These are phyloP conservation scores for Paralagenidium karlingii DNA, from an alignment of 352 stramenopile genomes.

Conservation along the genomic window DNA sequence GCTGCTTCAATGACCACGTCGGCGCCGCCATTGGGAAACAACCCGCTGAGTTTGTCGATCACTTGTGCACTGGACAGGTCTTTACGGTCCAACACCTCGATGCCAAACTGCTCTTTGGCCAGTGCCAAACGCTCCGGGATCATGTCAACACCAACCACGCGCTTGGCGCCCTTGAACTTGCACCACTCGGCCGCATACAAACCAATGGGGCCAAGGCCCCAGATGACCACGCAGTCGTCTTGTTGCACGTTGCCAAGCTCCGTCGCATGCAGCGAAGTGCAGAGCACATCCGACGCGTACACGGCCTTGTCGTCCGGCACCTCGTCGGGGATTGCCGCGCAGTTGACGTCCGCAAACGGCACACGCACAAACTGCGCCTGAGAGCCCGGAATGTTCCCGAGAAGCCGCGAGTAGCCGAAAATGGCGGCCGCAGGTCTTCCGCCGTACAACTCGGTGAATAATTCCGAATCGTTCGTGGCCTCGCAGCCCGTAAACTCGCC, in stretches of 20 bases:
- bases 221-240: constrained; percentile 43
- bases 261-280: constrained; percentile 20
- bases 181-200: constrained; percentile 41
- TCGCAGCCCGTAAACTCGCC: constrained; percentile 26
- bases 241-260: constrained; percentile 26
- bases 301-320: constrained; percentile 24
- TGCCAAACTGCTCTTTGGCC: constrained; percentile 36
- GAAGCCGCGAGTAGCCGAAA: constrained; percentile 17
- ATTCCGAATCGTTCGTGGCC: constrained; percentile 22
- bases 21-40: constrained; percentile 31
- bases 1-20: constrained; percentile 46
- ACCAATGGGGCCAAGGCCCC: constrained; percentile 48
- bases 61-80: constrained; percentile 31
- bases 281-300: constrained; percentile 23
- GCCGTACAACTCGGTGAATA: constrained; percentile 22
- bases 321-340: constrained; percentile 9
- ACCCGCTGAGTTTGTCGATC: constrained; percentile 25
- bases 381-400: constrained; percentile 26
- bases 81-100: constrained; percentile 48
- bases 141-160: constrained; percentile 40
- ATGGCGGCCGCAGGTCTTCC: constrained; percentile 13
- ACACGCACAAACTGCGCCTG: constrained; percentile 39
- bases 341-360: constrained; percentile 30
- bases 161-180: constrained; percentile 48
- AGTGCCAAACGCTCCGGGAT: constrained; percentile 34